Conservation (phyloP, 345 rosid species). For the Lumnitzera littorea region DNA sequence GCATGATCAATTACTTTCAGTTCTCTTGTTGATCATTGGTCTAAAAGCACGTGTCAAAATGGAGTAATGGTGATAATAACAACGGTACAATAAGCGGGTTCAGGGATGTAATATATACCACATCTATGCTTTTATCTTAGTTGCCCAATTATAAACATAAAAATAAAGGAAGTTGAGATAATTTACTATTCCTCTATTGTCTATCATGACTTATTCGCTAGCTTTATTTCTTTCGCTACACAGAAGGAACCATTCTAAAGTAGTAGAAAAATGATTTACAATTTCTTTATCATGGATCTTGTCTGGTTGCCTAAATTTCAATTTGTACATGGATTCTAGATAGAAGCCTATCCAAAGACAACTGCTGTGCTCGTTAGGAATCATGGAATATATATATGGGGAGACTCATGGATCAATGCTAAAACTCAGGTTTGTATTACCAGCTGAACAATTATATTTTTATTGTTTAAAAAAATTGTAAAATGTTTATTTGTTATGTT, state of each 20-base stretch:
- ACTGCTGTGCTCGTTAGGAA: slow-evolving; percentile 96
- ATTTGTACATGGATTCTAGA: slow-evolving; percentile 26
- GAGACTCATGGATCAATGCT: slow-evolving; percentile 96
- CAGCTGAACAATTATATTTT: not conserved
- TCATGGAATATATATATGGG: slow-evolving; percentile 92
- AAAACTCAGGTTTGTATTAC: slow-evolving; percentile 80
- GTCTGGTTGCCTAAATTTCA: not conserved
- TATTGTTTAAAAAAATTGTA: not conserved
- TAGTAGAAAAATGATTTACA: no score
- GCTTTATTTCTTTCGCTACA: no score
- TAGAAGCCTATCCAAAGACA: slow-evolving; percentile 83
- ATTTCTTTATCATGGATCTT: no score
- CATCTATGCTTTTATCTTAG: no score
- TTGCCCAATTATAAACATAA: no score
- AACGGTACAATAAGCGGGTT: no score
- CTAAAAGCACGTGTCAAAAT: not conserved
- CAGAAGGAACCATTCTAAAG: no score
- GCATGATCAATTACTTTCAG: not conserved
- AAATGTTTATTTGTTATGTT: no score
- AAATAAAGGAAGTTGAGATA: no score
- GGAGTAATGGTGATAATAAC: not conserved
- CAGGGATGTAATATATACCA: no score
- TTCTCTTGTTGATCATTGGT: not conserved
- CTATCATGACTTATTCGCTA: no score
- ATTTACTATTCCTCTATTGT: no score